Evolutionary conservation across 805 yeast species (phyloP), one percentile per base, ranked within the genome.

Genomic region (Ogataea degrootiae): DNA sequence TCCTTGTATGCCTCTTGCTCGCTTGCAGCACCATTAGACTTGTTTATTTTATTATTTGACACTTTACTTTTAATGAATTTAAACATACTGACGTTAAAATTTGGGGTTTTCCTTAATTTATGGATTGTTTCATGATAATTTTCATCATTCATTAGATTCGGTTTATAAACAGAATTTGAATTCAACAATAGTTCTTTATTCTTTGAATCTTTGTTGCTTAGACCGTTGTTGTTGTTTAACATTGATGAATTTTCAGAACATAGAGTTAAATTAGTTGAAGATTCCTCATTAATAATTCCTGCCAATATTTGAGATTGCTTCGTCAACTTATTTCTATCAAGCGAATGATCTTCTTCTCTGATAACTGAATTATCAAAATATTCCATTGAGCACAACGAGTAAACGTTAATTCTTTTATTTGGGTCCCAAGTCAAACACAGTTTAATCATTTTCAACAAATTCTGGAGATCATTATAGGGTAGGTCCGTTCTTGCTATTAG

Each of bases 401-500:
- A 70, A 2, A 76, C 84, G 36, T 76, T 74, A 0, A 79, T 75
- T 54, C 95, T 73, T n/a, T 65, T 60, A n/a, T 66, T 63, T 2
- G 96, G 95, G 65, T 88, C 83, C 96, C 97, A 90, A 43, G 74
- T 68, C 34, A 90, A 69, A 56, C 91, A 85, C 1, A 65, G 56
- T 51, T 63, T 65, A 8, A 74, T 75, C 49, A 68, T 68, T 45
- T 65, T 73, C 55, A 59, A 77, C 58, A 65, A 74, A 59, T 62
- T 74, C 56, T 47, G 64, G 55, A 58, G 71, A 57, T 67, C 69
- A 6, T 47, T 34, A 15, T 55, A 52, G 14, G 59, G 54, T 22
- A 77, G 65, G 37, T 73, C 77, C 0, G 75, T 66, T 48, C 75
- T 67, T 8, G 75, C 70, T 6, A 83, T 60, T 9, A 83, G 52